Conservation (phyloP, 257 asterid species). For the Solanum medicagineum region DNA sequence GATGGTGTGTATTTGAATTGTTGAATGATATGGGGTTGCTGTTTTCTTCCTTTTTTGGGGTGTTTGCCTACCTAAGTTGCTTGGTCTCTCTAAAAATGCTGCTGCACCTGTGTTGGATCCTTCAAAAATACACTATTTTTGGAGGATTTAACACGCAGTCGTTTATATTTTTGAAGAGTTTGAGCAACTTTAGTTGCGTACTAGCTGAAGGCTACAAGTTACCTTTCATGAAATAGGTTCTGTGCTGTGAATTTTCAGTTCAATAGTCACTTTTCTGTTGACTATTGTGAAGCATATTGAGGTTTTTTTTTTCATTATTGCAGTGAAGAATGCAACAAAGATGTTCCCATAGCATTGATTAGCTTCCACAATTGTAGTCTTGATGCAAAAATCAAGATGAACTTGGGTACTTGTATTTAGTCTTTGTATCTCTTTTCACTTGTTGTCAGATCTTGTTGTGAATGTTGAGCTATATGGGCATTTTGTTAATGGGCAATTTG, state of each 20-base stretch:
- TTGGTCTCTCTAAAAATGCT: too few relatives aligned
- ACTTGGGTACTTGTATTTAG: slow-evolving; percentile 31
- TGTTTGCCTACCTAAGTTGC: not conserved
- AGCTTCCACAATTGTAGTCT: slow-evolving; percentile 68
- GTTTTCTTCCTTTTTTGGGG: not conserved
- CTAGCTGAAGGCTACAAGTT: not conserved
- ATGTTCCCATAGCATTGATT: slow-evolving; percentile 74
- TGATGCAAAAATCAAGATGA: slow-evolving; percentile 73
- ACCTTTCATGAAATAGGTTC: not conserved
- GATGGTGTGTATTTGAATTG: too few relatives aligned
- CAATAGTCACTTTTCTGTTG: not conserved
- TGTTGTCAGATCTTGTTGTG: not conserved
- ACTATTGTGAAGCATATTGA: not conserved
- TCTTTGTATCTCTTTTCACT: not conserved
- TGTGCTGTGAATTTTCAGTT: not conserved
- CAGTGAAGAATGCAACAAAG: slow-evolving; percentile 65
- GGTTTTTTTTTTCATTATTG: not conserved
- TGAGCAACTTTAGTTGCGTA: not conserved
- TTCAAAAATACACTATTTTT: too few relatives aligned
- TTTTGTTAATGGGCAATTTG: not conserved
- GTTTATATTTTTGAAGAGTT: too few relatives aligned
- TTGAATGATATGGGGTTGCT: too few relatives aligned
- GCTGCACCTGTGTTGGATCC: too few relatives aligned
- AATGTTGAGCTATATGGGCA: not conserved
- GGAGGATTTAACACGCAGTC: too few relatives aligned